These are phyloP conservation scores for Erodium texanum DNA, from an alignment of 441 rosid genomes.

Conservation along the genomic window DNA sequence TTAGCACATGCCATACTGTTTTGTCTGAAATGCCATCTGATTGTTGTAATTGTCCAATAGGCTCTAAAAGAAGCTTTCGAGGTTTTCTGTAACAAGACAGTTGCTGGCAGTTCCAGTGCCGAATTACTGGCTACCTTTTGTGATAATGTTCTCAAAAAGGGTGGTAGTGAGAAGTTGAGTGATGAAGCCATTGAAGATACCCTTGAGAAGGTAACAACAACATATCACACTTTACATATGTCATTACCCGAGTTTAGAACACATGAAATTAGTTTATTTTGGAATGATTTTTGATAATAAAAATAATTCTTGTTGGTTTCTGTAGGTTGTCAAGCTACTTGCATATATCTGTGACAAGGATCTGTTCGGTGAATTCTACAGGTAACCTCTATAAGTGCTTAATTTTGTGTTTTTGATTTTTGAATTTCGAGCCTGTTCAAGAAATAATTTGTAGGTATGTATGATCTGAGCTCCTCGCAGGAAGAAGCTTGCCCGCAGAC, in stretches of 20 bases:
- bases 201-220: slow-evolving; percentile 81
- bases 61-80: slow-evolving; percentile 95
- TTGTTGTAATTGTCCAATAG: slow-evolving; percentile 20
- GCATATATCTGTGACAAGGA: slow-evolving; percentile 86
- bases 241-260: too few relatives aligned
- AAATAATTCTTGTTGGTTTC: neutral
- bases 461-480: slow-evolving; percentile 28
- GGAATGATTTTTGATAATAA: too few relatives aligned
- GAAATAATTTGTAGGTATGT: neutral
- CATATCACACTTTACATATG: too few relatives aligned
- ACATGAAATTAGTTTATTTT: too few relatives aligned
- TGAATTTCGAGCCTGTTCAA: too few relatives aligned
- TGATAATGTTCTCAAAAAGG: slow-evolving; percentile 82
- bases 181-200: slow-evolving; percentile 95
- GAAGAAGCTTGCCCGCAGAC: slow-evolving; percentile 91
- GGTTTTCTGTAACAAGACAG: slow-evolving; percentile 79
- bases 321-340: slow-evolving; percentile 68
- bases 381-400: slow-evolving; percentile 33
- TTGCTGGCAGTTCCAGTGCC: slow-evolving; percentile 81
- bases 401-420: too few relatives aligned
- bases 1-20: too few relatives aligned
- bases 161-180: slow-evolving; percentile 85
- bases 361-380: slow-evolving; percentile 81
- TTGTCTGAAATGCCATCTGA: neutral
- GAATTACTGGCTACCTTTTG: slow-evolving; percentile 85